These are phyloP conservation scores for Pestalotiopsis sp. DNA, from an alignment of 2,329 filamentous ascomycete genomes.

Conservation along the genomic window DNA sequence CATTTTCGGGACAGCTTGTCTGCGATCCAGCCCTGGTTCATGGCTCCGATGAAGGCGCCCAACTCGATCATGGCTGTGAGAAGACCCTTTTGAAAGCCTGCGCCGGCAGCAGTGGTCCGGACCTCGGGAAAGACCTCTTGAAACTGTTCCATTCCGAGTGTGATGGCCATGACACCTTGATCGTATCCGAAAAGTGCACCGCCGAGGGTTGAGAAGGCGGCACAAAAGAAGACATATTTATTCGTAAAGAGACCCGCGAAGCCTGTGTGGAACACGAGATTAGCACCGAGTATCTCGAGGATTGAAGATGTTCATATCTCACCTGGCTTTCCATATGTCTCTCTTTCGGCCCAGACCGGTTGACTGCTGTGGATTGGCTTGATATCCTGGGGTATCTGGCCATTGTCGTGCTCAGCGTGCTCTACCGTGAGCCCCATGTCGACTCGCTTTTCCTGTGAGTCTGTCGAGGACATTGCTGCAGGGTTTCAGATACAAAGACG, in stretches of 20 bases:
- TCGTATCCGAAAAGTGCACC: slow-evolving; percentile 49
- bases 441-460: not conserved
- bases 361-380: not conserved
- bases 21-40: slow-evolving; percentile 35
- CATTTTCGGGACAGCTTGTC: slow-evolving; percentile 45
- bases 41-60: slow-evolving; percentile 38
- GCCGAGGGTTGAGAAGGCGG: slow-evolving; percentile 42
- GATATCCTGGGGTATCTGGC: not conserved
- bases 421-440: not conserved
- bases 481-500: not conserved
- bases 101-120: slow-evolving; percentile 23
- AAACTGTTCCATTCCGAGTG: slow-evolving; percentile 47
- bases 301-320: not conserved
- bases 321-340: slow-evolving; percentile 1
- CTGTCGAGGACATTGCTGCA: not conserved
- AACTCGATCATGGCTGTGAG: slow-evolving; percentile 45
- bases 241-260: not conserved
- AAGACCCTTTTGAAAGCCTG: slow-evolving; percentile 37
- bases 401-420: not conserved
- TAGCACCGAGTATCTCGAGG: not conserved
- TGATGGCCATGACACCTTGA: slow-evolving; percentile 39
- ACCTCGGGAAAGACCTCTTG: slow-evolving; percentile 33
- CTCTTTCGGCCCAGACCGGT: not conserved
- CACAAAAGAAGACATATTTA: slow-evolving; percentile 41
- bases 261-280: not conserved